Base-by-base conservation (phyloP, 1,139 yeast genomes). In the Lodderomyces beijingensis region DNA sequence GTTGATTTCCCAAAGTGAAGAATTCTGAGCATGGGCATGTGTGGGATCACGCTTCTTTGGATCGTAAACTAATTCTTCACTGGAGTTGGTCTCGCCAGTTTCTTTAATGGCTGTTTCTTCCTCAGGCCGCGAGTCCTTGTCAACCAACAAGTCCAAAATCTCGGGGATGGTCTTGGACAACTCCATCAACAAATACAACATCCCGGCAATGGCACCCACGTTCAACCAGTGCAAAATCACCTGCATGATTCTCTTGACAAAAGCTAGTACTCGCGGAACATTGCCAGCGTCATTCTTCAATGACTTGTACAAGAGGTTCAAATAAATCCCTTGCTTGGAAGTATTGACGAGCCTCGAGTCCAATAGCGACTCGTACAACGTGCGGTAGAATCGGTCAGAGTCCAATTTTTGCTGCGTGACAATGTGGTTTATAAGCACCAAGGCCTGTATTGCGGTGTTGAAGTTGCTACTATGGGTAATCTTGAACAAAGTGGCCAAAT, bases 381-480 rank as follows among this genome's bases (percentile, higher is more conserved):
- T 87, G 52, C 87, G 75, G 66, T 79, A 89, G 55, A 75, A 93
- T 52, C 98, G 74, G 52, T 86, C 94, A 16, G 76, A 55, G 44
- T 73, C 68, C 46, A 79, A 59, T 19, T 67, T 63, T 42, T 82
- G 85, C 38, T 68, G 65, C 16, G 72, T 50, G 14, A 77, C 65
- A 41, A 91, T 84, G 52, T 87, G 96, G 55, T 82, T 78, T 34
- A 91, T 77, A 49, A 91, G 74, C 19, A 84, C 80, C 44, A 93
- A 70, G 0, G 98, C 95, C 63, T 93, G 98, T 20, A 93, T 80
- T 7, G 95, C 81, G 3, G 98, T 91, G 56, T 87, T 88, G 66
- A 91, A 89, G 56, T 93, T 93, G 18, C 95, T 78, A 15, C 96
- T 83, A 56, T 91, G 97, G 3, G 97, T 89, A 50, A 91, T 89